Evolutionary conservation across 1,284 basidiomycete species (phyloP), one percentile per base, ranked within the genome.

Genomic region (Xerocomus cyaneibrunnescens): DNA sequence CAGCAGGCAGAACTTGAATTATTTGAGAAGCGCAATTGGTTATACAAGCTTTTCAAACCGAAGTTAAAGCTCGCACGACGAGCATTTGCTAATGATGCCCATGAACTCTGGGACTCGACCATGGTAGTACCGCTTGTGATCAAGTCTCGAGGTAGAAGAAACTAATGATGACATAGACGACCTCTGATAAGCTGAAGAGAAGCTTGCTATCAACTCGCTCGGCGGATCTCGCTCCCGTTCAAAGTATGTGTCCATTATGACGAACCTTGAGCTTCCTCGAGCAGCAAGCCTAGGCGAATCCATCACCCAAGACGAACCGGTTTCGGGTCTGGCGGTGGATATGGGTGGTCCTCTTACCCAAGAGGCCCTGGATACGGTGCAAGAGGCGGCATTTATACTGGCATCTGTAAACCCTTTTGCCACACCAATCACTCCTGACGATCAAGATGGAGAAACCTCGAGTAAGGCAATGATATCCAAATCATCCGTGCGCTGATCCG

Each of bases 141-240:
- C n/a, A 7, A 1, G 19, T 1, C 2, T 19, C n/a, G 3, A 6
- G 13, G 39, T 30, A 35, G n/a, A 16, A 2, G 3, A 13, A 19
- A 3, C 48, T 61, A 17, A 47, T 6, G 14, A 17, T 2, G 17
- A 19, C 8, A 34, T 5, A 62, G 62, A 48, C 57, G 3, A 52
- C 36, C 3, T 64, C 61, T 9, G 48, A 59, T 1, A 35, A 1
- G 9, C 13, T 57, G 45, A 54, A 45, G 17, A 48, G 54, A 36
- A 7, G 7, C 0, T 0, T 62, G 0, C 5, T 64, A 16, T 64
- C 52, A 1, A 41, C 39, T 0, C 16, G 28, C 5, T 22, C 27
- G 3, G 6, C 19, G 1, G 9, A 59, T 1, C 8, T 62, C 8
- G 37, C n/a, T 6, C 27, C 32, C 7, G 50, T 52, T 9, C 14